A percentile compares a stretch with the other conserved stretches of the same genome.
phyloP scores from a whole-genome alignment of 2,329 filamentous ascomycete species.

The Aspergillus sp. region DNA sequence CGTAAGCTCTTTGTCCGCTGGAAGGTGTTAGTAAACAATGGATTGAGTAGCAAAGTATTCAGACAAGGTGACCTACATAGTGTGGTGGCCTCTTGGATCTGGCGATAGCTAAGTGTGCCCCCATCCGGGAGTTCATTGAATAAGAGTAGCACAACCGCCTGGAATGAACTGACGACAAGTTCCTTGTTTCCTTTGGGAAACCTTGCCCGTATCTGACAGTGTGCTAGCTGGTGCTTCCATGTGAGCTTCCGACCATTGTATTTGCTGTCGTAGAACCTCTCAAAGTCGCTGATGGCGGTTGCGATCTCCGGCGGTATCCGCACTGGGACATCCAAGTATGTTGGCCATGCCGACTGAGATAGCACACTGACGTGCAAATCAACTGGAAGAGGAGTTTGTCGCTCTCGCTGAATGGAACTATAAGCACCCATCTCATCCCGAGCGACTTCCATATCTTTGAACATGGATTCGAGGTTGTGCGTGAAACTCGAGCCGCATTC shows the following conservation, averaged over 20 bases:
- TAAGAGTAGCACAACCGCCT: slow-evolving; percentile 83
- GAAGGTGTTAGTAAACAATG: not conserved
- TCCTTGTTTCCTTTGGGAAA: slow-evolving; percentile 84
- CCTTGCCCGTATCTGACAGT: slow-evolving; percentile 78
- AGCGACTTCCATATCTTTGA: slow-evolving; percentile 93
- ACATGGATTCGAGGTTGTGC: slow-evolving; percentile 98
- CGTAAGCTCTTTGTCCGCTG: slow-evolving; percentile 72
- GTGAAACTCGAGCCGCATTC: slow-evolving; percentile 95
- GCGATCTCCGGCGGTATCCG: slow-evolving; percentile 74
- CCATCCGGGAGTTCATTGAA: slow-evolving; percentile 73
- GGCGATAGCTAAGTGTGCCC: slow-evolving; percentile 69
- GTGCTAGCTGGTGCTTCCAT: slow-evolving; percentile 92
- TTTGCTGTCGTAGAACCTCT: slow-evolving; percentile 82
- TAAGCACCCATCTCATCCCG: slow-evolving; percentile 92
- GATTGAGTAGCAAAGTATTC: not conserved
- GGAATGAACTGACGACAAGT: slow-evolving; percentile 85
- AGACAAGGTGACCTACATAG: slow-evolving; percentile 54
- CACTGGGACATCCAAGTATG: slow-evolving; percentile 75
- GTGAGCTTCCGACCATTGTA: slow-evolving; percentile 82
- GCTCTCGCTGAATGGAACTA: slow-evolving; percentile 65
- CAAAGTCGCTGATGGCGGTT: slow-evolving; percentile 76
- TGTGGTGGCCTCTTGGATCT: slow-evolving; percentile 72
- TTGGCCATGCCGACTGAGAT: slow-evolving; percentile 90
- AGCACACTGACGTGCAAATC: slow-evolving; percentile 86
- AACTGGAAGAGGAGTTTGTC: slow-evolving; percentile 57